Conservation (phyloP, 768 basidiomycete species). For the Lactarius akahatsu region DNA sequence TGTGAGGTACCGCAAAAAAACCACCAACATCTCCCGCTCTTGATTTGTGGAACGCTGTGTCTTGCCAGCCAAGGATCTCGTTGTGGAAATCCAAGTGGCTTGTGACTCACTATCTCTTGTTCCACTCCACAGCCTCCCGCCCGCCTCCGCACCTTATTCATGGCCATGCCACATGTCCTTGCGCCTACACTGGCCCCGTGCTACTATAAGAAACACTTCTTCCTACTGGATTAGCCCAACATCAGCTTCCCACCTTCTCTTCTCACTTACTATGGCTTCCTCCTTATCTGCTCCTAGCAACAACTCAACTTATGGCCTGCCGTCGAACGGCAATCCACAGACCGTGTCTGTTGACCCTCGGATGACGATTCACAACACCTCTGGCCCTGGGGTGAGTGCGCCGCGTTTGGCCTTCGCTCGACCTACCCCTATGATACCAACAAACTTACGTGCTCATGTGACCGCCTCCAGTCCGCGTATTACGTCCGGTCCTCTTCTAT, state of each 20-base stretch:
- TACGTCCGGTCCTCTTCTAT: not conserved
- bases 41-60: not conserved
- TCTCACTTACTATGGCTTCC: not conserved
- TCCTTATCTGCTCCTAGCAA: not conserved
- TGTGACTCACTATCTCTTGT: not conserved
- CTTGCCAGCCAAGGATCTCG: not conserved
- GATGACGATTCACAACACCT: not conserved
- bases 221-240: not conserved
- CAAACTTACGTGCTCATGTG: not conserved
- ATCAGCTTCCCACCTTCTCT: constrained; percentile 1
- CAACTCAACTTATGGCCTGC: not conserved
- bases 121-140: not conserved
- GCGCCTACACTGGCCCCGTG: not conserved
- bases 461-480: not conserved
- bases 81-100: not conserved
- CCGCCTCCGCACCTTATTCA: constrained; percentile 2
- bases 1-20: too few relatives aligned
- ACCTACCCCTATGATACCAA: not conserved
- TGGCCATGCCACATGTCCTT: constrained; percentile 3
- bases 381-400: not conserved
- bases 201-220: constrained; percentile 10
- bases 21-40: too few relatives aligned
- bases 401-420: not conserved
- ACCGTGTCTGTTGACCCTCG: not conserved
- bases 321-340: not conserved